Conservation (phyloP, 2,329 filamentous ascomycete genomes). For the Penicillium corylophilum region DNA sequence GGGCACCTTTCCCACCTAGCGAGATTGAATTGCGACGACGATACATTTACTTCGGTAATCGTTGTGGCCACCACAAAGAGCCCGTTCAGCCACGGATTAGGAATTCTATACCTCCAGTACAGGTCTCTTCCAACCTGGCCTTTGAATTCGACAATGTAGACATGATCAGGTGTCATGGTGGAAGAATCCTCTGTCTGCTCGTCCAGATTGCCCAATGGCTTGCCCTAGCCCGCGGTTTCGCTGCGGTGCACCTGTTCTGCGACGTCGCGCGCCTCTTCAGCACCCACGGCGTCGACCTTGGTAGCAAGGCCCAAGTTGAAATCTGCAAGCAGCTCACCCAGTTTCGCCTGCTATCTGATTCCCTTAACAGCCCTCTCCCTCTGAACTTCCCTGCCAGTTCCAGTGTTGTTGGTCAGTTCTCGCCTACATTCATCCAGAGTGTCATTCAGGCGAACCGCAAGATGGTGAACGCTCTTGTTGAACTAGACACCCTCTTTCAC, state of each 20-base stretch:
- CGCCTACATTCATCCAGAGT: neutral
- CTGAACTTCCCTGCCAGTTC: neutral
- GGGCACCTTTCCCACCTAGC: neutral
- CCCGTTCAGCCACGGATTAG: neutral
- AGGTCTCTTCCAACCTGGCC: neutral
- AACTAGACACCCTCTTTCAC: neutral
- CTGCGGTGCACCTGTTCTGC: conserved; percentile 31
- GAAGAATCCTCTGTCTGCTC: conserved; percentile 14
- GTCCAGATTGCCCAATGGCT: conserved; percentile 29
- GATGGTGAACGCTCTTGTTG: neutral
- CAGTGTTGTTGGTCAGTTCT: neutral
- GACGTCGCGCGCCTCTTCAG: conserved; percentile 27
- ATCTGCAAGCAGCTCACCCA: neutral
- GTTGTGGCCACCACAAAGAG: neutral
- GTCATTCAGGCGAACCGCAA: neutral
- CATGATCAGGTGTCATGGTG: neutral
- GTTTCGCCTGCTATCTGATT: neutral
- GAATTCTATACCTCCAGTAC: neutral
- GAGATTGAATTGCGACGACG: neutral
- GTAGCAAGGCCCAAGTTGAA: conserved; percentile 1
- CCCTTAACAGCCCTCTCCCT: neutral
- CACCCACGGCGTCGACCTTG: conserved; percentile 2
- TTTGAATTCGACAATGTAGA: neutral
- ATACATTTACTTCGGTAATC: neutral
- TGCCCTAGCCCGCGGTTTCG: conserved; percentile 24